These are phyloP conservation scores for Leccinum angustisporum DNA, from an alignment of 1,284 basidiomycete species.

Conservation along the genomic window DNA sequence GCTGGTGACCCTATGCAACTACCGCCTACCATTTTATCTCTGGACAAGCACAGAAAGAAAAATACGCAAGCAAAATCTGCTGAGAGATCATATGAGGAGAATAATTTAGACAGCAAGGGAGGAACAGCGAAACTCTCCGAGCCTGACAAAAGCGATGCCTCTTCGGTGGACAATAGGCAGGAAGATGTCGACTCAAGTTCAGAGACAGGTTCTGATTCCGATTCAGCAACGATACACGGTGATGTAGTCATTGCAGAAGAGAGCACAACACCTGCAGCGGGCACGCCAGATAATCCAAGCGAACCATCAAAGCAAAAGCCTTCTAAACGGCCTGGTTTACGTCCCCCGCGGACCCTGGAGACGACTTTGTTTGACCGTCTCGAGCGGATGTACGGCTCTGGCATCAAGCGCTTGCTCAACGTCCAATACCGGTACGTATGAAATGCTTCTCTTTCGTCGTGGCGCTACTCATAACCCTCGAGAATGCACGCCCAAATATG, in stretches of 20 bases:
- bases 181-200: constrained; percentile 10
- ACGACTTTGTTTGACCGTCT: constrained; percentile 91
- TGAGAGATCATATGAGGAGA: constrained; percentile 11
- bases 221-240: constrained; percentile 20
- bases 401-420: constrained; percentile 84
- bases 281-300: constrained; percentile 10
- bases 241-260: constrained; percentile 26
- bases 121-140: background rate
- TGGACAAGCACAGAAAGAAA: constrained; percentile 41
- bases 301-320: constrained; percentile 22
- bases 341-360: constrained; percentile 76
- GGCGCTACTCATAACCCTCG: constrained; percentile 4
- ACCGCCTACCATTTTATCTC: constrained; percentile 87
- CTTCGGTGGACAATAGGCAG: background rate
- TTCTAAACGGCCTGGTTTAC: constrained; percentile 38
- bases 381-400: constrained; percentile 81
- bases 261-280: constrained; percentile 3
- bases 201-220: constrained; percentile 16
- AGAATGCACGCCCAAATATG: constrained; percentile 91
- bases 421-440: constrained; percentile 77
- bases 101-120: constrained; percentile 1
- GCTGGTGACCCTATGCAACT: constrained; percentile 92
- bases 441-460: background rate
- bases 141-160: background rate
- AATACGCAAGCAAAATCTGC: constrained; percentile 4